A percentile compares a stretch with the other conserved stretches of the same genome.
Conservation (phyloP, 148 eudicot species). For the Amaranthus cruentus region DNA sequence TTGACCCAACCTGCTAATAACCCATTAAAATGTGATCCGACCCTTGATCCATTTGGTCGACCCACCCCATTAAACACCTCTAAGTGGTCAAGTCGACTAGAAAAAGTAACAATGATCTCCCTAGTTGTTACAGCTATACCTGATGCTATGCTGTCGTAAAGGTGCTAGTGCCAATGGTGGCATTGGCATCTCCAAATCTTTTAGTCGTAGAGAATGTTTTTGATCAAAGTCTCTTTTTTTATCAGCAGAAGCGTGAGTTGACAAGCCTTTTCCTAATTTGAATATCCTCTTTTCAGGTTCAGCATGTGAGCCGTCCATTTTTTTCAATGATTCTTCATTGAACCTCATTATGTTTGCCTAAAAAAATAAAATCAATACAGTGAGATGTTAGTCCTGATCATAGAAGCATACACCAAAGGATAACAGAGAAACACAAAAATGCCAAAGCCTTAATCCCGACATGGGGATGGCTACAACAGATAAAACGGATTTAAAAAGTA, state of each 20-base stretch:
- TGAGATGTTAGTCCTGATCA: background rate
- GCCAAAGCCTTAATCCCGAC: too few relatives aligned
- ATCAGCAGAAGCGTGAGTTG: constrained; percentile 16
- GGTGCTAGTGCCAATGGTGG: constrained; percentile 93
- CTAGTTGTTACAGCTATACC: constrained; percentile 33
- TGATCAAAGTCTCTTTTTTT: constrained; percentile 25
- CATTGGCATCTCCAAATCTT: constrained; percentile 90
- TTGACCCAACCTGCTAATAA: too few relatives aligned
- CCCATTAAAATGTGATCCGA: too few relatives aligned
- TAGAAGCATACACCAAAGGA: background rate
- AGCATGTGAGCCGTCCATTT: constrained; percentile 41
- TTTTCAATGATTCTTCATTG: constrained; percentile 71
- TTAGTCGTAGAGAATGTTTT: constrained; percentile 22
- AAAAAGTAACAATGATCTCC: background rate
- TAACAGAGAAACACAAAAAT: background rate
- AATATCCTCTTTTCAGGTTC: constrained; percentile 37
- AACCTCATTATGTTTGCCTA: constrained; percentile 87
- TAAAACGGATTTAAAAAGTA: background rate
- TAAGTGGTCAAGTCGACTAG: background rate
- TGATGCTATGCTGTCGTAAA: constrained; percentile 43
- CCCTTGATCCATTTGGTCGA: too few relatives aligned
- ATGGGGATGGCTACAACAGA: background rate
- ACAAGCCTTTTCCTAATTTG: constrained; percentile 32
- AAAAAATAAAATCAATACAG: constrained; percentile 17
- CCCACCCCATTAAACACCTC: too few relatives aligned